These are phyloP conservation scores for Trametes villosa DNA, from an alignment of 768 basidiomycete species.

Conservation along the genomic window DNA sequence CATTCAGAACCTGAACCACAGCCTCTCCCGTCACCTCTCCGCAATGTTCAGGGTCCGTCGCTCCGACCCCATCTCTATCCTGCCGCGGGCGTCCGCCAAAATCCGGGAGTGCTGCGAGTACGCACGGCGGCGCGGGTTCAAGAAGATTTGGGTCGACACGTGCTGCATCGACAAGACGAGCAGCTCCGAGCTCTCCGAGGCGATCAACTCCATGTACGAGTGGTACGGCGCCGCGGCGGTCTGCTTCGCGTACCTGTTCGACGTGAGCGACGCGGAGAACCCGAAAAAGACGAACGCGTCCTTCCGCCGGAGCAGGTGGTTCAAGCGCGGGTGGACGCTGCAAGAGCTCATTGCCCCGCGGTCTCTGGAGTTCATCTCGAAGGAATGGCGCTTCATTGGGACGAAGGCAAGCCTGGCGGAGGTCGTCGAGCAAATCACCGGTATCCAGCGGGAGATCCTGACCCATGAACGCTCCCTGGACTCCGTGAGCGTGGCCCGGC, in stretches of 20 bases:
- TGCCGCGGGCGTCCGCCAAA: neutral
- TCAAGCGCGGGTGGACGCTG: neutral
- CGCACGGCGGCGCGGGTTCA: neutral
- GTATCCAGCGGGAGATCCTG: neutral
- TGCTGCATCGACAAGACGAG: conserved; percentile 1
- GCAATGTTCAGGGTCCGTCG: neutral
- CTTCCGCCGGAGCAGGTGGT: neutral
- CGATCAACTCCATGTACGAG: neutral
- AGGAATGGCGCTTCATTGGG: neutral
- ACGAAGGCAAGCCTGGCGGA: neutral
- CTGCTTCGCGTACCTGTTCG: conserved; percentile 1
- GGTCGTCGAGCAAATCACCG: neutral
- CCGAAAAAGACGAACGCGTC: neutral
- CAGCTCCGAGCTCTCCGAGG: neutral
- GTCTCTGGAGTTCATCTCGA: neutral
- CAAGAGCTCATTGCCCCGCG: neutral
- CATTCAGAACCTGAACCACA: neutral
- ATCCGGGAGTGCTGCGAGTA: neutral
- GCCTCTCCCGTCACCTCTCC: neutral
- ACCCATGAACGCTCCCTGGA: neutral
- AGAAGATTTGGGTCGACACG: conserved; percentile 1
- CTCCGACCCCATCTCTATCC: neutral
- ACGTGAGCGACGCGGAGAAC: neutral
- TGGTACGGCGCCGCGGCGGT: neutral
- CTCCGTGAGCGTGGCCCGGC: neutral